Conservation (phyloP, 805 yeast genomes). For the Schizosaccharomyces japonicus region DNA sequence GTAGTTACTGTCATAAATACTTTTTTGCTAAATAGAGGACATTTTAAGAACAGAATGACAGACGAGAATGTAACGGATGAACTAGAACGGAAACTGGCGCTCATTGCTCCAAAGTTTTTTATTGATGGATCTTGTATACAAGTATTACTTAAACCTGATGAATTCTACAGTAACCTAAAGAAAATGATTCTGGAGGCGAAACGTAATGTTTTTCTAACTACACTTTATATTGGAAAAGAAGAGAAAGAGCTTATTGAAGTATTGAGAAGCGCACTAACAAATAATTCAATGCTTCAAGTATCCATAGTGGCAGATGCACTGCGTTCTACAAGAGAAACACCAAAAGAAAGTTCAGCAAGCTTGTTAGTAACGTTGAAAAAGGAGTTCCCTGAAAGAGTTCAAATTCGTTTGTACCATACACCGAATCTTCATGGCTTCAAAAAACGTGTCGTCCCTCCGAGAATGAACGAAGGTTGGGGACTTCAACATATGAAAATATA, state of each 20-base stretch:
- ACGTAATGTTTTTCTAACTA: constrained; percentile 49
- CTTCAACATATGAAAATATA: constrained; percentile 93
- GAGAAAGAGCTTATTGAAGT: constrained; percentile 54
- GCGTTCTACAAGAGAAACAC: constrained; percentile 83
- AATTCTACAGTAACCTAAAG: constrained; percentile 44
- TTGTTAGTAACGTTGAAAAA: constrained; percentile 42
- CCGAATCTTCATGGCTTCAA: constrained; percentile 56
- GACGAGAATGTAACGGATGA: background rate
- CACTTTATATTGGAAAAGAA: constrained; percentile 63
- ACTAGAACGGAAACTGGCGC: background rate
- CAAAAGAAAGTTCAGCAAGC: constrained; percentile 52
- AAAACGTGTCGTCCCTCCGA: constrained; percentile 42
- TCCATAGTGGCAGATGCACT: constrained; percentile 64
- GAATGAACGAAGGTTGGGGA: constrained; percentile 78
- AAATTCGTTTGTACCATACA: constrained; percentile 67
- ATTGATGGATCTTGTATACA: constrained; percentile 23
- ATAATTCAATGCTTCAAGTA: constrained; percentile 40
- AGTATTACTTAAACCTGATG: constrained; percentile 39
- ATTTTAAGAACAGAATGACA: background rate
- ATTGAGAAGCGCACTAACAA: constrained; percentile 32
- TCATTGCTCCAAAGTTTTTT: constrained; percentile 10
- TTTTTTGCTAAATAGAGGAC: too few species aligned
- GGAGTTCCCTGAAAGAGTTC: constrained; percentile 39
- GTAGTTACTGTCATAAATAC: too few species aligned
- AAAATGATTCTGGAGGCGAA: constrained; percentile 38